phyloP scores from a whole-genome alignment of 106 monocot genomes.

The Apostasia ramifera region DNA sequence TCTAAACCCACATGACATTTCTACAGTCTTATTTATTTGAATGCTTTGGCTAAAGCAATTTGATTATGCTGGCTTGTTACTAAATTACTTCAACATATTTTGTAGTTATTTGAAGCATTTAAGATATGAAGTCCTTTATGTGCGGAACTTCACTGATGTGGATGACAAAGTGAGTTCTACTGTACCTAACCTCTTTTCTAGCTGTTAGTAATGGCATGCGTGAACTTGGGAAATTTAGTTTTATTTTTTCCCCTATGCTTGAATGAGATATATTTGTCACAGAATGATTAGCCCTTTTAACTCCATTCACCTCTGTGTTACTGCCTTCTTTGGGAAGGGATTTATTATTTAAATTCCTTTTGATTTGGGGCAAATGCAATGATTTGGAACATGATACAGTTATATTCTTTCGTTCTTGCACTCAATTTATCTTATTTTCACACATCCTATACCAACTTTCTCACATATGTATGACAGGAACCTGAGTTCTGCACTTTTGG shows the following conservation, averaged over 20 bases:
- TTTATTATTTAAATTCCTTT: too few species aligned
- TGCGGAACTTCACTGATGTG: constrained; percentile 84
- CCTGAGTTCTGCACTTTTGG: constrained; percentile 75
- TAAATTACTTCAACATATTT: background rate
- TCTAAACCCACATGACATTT: background rate
- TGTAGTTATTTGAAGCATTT: constrained; percentile 63
- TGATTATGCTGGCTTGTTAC: background rate
- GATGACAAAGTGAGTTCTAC: constrained; percentile 64
- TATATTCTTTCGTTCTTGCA: too few species aligned
- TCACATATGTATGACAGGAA: constrained; percentile 64
- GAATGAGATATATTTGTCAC: background rate
- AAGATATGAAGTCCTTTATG: constrained; percentile 61
- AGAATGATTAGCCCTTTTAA: background rate
- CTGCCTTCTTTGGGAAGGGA: too few species aligned
- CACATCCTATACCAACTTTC: constrained; percentile 35
- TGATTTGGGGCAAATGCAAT: too few species aligned
- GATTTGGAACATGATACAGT: too few species aligned
- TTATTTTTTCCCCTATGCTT: too few species aligned
- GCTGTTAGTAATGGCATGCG: background rate
- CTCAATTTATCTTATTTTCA: background rate
- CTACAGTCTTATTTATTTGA: background rate
- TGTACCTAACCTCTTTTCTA: background rate
- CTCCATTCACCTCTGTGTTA: too few species aligned
- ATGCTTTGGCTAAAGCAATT: background rate
- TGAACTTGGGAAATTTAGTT: too few species aligned